Evolutionary conservation across 1,284 basidiomycete genomes (phyloP), one percentile per base, ranked within the genome.

Genomic region (Pterulicium gracile): DNA sequence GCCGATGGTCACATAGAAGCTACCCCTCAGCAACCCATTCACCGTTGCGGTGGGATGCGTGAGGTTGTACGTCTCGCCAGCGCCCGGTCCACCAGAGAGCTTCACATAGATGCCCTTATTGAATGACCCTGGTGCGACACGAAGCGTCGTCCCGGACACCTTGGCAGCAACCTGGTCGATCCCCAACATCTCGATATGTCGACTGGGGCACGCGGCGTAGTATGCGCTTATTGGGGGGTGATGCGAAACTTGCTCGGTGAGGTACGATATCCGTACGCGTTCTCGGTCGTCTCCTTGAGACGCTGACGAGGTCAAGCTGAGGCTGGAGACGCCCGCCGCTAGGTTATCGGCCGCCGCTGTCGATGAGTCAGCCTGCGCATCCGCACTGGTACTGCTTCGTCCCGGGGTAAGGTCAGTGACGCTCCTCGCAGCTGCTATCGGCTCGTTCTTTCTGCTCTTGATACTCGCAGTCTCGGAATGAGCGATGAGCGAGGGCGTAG

Each of bases 171-270:
- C 91, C 67, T 98, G 96, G 68, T 98, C 95, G 44, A 92, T 70
- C 4, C 89, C 88, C 21, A 67, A 66, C 57, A 89, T 69, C 56
- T 88, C 81, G 42, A 92, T 60, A n/a, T 76, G 73, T 19, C 79
- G 76, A 46, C 77, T 68, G 0, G 89, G 88, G 59, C 88, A 92
- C 10, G 65, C 57, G n/a, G 88, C 88, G 54, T 81, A 82, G 60
- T 85, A 97, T 1, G 89, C 84, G 1, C 91, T 96, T 36, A 98
- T 79, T 1, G 95, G 95, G 0, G 95, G 96, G 58, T 98, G 95
- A 65, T 98, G 95, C 5, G 90, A 96, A 36, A 97, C 82, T 65
- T 95, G 91, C 58, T 88, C 84, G 20, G 83, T 87, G 49, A 88
- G 61, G 62, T 77, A 88, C 2, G 77, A 75, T 36, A 91, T 76